phyloP scores from a whole-genome alignment of 768 basidiomycete genomes.

The Fibroporia radiculosa region DNA sequence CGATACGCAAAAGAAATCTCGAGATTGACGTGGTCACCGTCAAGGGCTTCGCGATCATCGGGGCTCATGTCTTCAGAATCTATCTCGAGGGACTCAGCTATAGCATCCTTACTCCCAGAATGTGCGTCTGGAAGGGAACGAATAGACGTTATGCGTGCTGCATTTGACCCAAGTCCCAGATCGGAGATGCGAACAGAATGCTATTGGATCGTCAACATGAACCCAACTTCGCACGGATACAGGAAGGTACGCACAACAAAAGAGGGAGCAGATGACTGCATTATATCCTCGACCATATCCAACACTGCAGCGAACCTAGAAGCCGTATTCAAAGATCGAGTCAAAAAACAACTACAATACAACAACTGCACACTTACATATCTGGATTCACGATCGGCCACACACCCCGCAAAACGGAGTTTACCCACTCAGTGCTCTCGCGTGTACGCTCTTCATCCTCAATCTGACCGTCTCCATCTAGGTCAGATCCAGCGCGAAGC shows the following conservation, averaged over 20 bases:
- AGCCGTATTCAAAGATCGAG: not conserved
- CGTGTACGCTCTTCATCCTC: constrained; percentile 20
- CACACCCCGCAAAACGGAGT: constrained; percentile 48
- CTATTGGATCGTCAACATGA: constrained; percentile 5
- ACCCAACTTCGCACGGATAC: constrained; percentile 17
- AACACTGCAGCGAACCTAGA: constrained; percentile 38
- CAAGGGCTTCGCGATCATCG: constrained; percentile 22
- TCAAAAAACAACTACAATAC: not conserved
- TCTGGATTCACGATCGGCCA: constrained; percentile 76
- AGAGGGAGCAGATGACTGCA: constrained; percentile 44
- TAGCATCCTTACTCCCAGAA: constrained; percentile 14
- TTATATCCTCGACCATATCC: constrained; percentile 58
- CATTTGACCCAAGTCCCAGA: constrained; percentile 60
- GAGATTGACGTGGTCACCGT: constrained; percentile 51
- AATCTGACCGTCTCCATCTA: constrained; percentile 22
- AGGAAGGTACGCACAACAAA: constrained; percentile 25
- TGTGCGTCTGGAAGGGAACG: constrained; percentile 46
- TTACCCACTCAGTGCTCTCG: constrained; percentile 56
- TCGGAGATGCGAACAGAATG: constrained; percentile 65
- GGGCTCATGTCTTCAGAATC: constrained; percentile 5
- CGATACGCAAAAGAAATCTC: constrained; percentile 68
- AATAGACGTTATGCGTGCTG: constrained; percentile 62
- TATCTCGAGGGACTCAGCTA: constrained; percentile 5
- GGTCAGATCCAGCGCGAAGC: constrained; percentile 19
- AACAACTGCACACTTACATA: constrained; percentile 22